phyloP scores from a whole-genome alignment of 1,284 basidiomycete species.

The Puccinia polysora region DNA sequence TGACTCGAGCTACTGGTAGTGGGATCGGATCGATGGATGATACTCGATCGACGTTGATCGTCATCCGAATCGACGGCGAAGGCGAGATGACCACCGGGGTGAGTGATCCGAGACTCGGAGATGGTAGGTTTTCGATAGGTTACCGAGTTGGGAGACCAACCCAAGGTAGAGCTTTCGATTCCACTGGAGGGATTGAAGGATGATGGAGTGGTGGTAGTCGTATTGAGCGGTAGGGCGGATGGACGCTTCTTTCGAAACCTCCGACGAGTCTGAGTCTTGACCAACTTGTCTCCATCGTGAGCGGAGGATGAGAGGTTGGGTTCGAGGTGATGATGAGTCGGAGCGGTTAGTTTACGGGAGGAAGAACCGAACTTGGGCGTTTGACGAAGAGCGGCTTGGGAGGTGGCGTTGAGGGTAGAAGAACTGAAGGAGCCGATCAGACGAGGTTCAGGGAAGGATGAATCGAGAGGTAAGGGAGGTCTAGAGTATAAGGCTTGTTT shows the following conservation, averaged over 20 bases:
- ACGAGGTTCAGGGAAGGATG: conserved; percentile 3
- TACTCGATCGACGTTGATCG: conserved; percentile 11
- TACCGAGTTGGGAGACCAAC: conserved; percentile 2
- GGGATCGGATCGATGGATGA: background rate
- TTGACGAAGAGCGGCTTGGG: background rate
- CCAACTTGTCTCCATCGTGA: background rate
- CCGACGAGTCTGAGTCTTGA: background rate
- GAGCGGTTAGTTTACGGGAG: background rate
- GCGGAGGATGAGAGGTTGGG: background rate
- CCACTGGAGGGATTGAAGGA: background rate
- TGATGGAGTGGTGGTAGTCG: background rate
- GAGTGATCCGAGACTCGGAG: background rate
- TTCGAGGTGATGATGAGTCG: background rate
- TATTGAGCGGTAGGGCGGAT: conserved; percentile 25
- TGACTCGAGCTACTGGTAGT: conserved; percentile 1
- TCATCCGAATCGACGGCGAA: conserved; percentile 43
- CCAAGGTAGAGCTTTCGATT: background rate
- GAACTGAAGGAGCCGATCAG: conserved; percentile 26
- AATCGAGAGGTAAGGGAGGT: background rate
- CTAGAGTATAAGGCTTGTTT: conserved; percentile 40
- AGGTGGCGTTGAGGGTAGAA: conserved; percentile 29
- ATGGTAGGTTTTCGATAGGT: conserved; percentile 2
- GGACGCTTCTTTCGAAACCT: conserved; percentile 33
- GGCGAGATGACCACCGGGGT: conserved; percentile 20
- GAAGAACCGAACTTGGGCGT: background rate